Evolutionary conservation across 1,284 basidiomycete species (phyloP), one percentile per base, ranked within the genome.

Genomic region (Rhizoctonia solani): DNA sequence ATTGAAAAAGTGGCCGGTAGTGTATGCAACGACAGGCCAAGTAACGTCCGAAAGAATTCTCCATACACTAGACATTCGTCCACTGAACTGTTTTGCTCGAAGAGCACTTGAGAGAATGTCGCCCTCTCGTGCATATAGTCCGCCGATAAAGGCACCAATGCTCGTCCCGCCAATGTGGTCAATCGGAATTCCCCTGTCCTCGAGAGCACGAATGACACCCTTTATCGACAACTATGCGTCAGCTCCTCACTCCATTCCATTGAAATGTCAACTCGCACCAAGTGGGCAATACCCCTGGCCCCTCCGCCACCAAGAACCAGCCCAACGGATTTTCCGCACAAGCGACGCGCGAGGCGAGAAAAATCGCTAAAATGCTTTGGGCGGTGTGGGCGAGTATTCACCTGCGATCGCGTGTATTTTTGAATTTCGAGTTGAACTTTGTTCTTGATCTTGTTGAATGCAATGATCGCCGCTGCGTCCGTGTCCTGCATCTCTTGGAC

Each of bases 1-100:
- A 74, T 93, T 92, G 77, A 95, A 96, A 77, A 95, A 94, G 73
- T 96, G 94, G 4, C 92, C 92, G 27, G 97, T 99, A 0, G 96
- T 99, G 77, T 99, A 99, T 2, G 96, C 95, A 46, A 97, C 93
- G 29, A 97, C 87, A 0, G 96, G 97, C 77, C 98, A 99, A 5
- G 96, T 99, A 56, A 98, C 87, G 78, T 98, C 96, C 8, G 93
- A 95, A 56, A 98, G 79, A 63, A 98, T 88, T 54, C 96, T 84
- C 94, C 95, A 98, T 70, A 98, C 87, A 70, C 93, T 96, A 3
- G 90, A 87, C 94, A 98, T 95, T 66, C 85, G 82, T 1, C 92
- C 89, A 68, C 92, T 90, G 77, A 98, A 96, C 66, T 92, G 89
- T 75, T 94, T 96, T n/a, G 91, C 87, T 49, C 95, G 84, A 1